Conservation (phyloP, 2,329 filamentous ascomycete species). For the Coniochaeta ligniaria region DNA sequence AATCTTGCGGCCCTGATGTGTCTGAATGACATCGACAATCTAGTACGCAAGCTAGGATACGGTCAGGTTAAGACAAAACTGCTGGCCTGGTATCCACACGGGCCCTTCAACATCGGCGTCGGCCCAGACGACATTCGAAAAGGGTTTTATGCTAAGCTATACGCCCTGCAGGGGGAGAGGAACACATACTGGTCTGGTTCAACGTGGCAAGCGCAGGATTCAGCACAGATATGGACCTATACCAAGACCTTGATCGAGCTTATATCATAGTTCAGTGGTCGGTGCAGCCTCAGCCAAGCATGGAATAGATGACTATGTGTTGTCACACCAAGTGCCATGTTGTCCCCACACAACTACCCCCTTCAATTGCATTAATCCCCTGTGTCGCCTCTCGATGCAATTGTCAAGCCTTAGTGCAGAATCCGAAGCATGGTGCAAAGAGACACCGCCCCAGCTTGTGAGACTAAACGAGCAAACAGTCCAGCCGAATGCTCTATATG, state of each 20-base stretch:
- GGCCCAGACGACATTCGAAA: background rate
- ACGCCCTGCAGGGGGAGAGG: background rate
- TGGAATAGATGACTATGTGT: background rate
- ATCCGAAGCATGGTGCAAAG: too few relatives aligned
- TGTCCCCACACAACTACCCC: too few relatives aligned
- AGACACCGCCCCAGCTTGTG: too few relatives aligned
- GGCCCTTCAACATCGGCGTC: background rate
- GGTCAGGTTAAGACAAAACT: background rate
- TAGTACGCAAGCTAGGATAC: background rate
- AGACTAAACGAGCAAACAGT: too few relatives aligned
- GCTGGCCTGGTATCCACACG: slow-evolving; percentile 1
- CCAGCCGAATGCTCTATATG: too few relatives aligned
- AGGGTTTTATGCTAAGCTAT: background rate
- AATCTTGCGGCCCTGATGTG: background rate
- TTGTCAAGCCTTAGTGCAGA: too few relatives aligned
- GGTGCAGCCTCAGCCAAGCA: background rate
- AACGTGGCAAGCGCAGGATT: slow-evolving; percentile 2
- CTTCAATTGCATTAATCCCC: too few relatives aligned
- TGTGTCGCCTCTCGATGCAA: too few relatives aligned
- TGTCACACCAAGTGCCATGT: background rate
- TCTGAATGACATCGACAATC: background rate
- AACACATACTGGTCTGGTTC: slow-evolving; percentile 2
- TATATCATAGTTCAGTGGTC: background rate
- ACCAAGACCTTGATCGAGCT: background rate
- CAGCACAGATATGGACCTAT: slow-evolving; percentile 1